These are phyloP conservation scores for Cutaneotrichosporon mucoides DNA, from an alignment of 1,284 basidiomycete species.

Conservation along the genomic window DNA sequence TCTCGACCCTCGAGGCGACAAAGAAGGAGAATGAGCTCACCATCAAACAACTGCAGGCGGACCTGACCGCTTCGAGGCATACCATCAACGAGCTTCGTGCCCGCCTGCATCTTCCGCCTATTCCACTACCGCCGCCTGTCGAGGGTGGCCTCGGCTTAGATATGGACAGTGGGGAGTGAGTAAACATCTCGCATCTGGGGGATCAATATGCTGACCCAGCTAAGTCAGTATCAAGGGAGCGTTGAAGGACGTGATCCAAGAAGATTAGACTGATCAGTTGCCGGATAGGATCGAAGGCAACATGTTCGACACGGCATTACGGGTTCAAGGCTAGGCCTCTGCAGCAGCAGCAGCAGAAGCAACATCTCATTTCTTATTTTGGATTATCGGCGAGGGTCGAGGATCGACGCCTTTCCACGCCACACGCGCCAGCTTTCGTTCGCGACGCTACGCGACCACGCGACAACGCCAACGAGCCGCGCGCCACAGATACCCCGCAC, in stretches of 20 bases:
- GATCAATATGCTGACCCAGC: not conserved
- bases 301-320: too few species aligned
- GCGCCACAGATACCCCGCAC: too few species aligned
- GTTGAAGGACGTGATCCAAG: not conserved
- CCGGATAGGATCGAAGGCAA: too few species aligned
- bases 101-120: constrained; percentile 20
- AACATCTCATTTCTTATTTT: too few species aligned
- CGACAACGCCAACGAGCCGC: too few species aligned
- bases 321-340: too few species aligned
- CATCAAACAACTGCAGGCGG: constrained; percentile 18
- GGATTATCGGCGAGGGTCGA: too few species aligned
- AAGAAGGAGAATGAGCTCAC: constrained; percentile 27
- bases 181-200: not conserved
- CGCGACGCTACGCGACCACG: too few species aligned
- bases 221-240: not conserved
- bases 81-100: constrained; percentile 36
- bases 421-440: too few species aligned
- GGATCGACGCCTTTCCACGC: too few species aligned
- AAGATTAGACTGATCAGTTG: not conserved
- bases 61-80: constrained; percentile 24
- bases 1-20: constrained; percentile 11
- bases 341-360: too few species aligned
- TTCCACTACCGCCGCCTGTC: constrained; percentile 11
- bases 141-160: not conserved
- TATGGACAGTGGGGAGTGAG: constrained; percentile 1